Evolutionary conservation across 2,329 filamentous ascomycete species (phyloP), one percentile per base, ranked within the genome.

Genomic region (Pseudocercospora eumusae): DNA sequence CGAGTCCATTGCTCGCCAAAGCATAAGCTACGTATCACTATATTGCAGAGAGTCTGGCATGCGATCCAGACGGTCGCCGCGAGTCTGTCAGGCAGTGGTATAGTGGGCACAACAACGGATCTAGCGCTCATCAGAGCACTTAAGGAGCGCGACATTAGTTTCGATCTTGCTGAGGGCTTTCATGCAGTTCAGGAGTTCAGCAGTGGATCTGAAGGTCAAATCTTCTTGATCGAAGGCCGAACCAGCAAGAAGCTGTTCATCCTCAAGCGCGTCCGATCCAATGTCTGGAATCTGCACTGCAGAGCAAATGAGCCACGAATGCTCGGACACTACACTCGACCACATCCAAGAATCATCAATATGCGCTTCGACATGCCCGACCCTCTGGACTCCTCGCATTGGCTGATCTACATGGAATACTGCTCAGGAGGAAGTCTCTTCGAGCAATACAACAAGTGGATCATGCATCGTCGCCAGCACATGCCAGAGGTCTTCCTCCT

Each of bases 401-500:
- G 50, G 15, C 54, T 49, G 56, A 33, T 68, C 15, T 56, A 55
- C 21, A 57, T 68, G 33, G 68, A 69, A 31, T 68, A 64, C 54
- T 66, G 63, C 33, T 47, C 47, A 4, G 65, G 60, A 28, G 66
- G 66, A 1, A 61, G 63, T 20, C 62, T 69, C 0, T 18, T 36
- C 15, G 50, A 59, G 2, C 60, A 64, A 25, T 57, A 62, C 21
- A n/a, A 15, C 3, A 44, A 59, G 21, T 60, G 36, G 56, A 18
- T 36, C 15, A 45, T 45, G 4, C 23, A 56, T 3, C 47, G 59
- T 8, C 21, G 49, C 4, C 13, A n/a, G 11, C 18, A 49, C 23
- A 56, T 65, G 15, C 64, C 66, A 15, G 66, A 69, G 45, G 36
- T 33, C 1, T 67, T 67, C 23, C n/a, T 65, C 1, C 67, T 67